Evolutionary conservation across 345 rosid genomes (phyloP).

Genomic region (Sonneratia alba): DNA sequence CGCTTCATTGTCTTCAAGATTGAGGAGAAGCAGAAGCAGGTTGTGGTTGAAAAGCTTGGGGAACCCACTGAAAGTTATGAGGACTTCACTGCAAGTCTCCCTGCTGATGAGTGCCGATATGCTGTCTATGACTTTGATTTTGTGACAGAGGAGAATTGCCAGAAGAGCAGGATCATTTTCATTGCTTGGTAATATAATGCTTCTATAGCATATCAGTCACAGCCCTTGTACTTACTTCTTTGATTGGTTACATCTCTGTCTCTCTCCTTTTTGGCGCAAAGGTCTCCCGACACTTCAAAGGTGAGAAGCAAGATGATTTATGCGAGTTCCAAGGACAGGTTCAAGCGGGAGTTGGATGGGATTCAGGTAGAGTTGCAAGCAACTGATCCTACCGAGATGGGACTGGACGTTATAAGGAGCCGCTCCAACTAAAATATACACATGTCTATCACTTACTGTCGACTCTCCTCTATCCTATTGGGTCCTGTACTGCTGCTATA

Average conservation of each 20-base stretch:
- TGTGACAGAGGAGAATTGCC: constrained; percentile 56
- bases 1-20: constrained; percentile 59
- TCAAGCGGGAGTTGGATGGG: constrained; percentile 58
- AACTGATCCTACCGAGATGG: constrained; percentile 63
- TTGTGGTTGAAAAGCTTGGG: constrained; percentile 56
- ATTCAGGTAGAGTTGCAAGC: constrained; percentile 66
- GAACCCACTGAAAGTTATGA: constrained; percentile 47
- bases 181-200: constrained; percentile 41
- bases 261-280: constrained; percentile 11
- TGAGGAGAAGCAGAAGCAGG: constrained; percentile 62
- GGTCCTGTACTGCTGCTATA: neutral
- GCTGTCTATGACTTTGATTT: constrained; percentile 61
- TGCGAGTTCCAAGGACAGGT: constrained; percentile 65
- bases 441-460: neutral
- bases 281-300: constrained; percentile 51
- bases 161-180: constrained; percentile 59
- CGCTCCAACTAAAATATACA: constrained; percentile 28
- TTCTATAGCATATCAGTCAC: neutral
- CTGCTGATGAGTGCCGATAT: constrained; percentile 58
- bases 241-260: neutral
- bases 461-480: neutral
- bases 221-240: neutral
- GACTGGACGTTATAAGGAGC: constrained; percentile 58
- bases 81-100: constrained; percentile 48
- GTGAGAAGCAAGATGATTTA: constrained; percentile 75